A percentile compares a stretch with the other conserved stretches of the same genome.
These are phyloP conservation scores for Reticulascus tulasneorum DNA, from an alignment of 2,329 filamentous ascomycete genomes.

Conservation along the genomic window DNA sequence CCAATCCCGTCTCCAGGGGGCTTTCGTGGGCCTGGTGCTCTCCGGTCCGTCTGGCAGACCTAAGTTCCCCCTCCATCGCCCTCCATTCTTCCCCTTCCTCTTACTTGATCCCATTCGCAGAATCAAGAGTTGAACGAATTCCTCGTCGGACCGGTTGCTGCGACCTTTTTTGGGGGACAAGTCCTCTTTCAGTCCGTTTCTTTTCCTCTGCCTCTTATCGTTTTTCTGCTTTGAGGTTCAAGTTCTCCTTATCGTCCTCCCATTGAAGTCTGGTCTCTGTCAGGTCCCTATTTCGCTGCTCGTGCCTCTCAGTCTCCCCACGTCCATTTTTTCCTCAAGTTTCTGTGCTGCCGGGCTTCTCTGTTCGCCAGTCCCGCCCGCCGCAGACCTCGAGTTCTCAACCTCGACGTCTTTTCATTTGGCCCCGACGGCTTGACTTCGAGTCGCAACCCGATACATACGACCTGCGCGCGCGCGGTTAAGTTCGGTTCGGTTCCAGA, in stretches of 20 bases:
- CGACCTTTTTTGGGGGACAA: constrained; percentile 14
- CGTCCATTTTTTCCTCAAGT: constrained; percentile 15
- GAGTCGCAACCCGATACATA: too few species aligned
- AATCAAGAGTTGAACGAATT: constrained; percentile 8
- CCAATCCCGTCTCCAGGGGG: too few species aligned
- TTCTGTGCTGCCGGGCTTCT: too few species aligned
- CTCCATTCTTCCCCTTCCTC: constrained; percentile 20
- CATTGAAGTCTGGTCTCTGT: constrained; percentile 12
- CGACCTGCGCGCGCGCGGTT: too few species aligned
- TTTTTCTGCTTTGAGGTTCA: constrained; percentile 6
- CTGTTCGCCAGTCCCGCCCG: too few species aligned
- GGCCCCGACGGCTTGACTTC: too few species aligned
- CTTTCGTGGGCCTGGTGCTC: too few species aligned
- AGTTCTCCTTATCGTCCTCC: constrained; percentile 13
- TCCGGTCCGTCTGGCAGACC: too few species aligned
- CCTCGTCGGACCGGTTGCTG: constrained; percentile 13
- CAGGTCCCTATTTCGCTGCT: constrained; percentile 13
- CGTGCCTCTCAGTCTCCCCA: constrained; percentile 12
- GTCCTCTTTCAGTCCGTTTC: constrained; percentile 15
- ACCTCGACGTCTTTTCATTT: too few species aligned
- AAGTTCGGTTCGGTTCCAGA: too few species aligned
- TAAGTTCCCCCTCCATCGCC: constrained; percentile 15
- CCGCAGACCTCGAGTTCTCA: too few species aligned
- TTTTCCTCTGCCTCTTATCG: constrained; percentile 15
- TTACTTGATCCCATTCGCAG: constrained; percentile 14